Evolutionary conservation across 805 yeast genomes (phyloP), one percentile per base, ranked within the genome.

Genomic region (Wickerhamiella lipophila): DNA sequence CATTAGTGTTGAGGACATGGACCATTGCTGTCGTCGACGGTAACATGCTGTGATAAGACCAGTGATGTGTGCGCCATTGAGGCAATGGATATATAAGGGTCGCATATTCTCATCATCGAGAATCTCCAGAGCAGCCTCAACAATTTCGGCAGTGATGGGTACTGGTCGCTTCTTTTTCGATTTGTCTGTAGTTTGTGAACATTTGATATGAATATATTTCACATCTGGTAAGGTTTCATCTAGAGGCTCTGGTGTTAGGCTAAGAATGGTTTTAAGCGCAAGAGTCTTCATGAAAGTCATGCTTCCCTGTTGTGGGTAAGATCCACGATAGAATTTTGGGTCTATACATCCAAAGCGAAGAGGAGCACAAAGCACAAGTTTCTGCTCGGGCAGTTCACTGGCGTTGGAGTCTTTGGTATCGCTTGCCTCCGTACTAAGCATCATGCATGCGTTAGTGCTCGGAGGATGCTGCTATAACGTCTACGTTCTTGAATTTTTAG

Each of bases 21-120:
- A 80, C 98, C 98, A 92, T 56, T 81, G 77, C 22, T 85, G 82
- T 16, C 83, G 66, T 56, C 83, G 83, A 30, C 98, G 66, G 34
- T 87, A 66, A 61, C 96, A 87, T 3, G 96, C 97, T 21, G 89
- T 74, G 1, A 85, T 77, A 42, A 92, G 68, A 21, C 89, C 77
- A 0, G 95, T 84, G 1, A 84, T 81, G 54, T 85, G 87, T 8
- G 94, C 87, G 0, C 96, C 97, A 60, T 86, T 88, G 22, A 79
- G 67, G 63, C 97, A 89, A 64, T 89, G 96, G 4, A 89, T 62
- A 60, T 83, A 88, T 1, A 82, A 68, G 0, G 96, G 95, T 9
- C 79, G 75, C 54, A 71, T 67, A 16, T 73, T 72, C 21, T 70
- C 67, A 58, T 81, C 77, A 12, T 81, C 68, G 51, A 87, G 67